Evolutionary conservation across 768 basidiomycete genomes (phyloP).

Genomic region (Neoboletus brunneissimus): DNA sequence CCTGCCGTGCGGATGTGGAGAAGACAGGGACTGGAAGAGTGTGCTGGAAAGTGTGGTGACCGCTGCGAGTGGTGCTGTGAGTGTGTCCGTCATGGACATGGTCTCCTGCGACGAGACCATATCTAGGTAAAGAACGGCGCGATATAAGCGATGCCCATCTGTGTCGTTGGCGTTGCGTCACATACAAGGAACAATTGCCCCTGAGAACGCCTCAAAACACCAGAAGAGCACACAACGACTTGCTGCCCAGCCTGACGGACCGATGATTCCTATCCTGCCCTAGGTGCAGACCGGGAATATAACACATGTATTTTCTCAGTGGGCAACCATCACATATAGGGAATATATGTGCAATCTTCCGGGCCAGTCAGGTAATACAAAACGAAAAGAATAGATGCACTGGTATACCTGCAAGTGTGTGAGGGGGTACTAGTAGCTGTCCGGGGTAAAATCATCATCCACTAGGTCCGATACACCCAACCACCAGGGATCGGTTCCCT

Average conservation of each 20-base stretch:
- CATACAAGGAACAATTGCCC: too few species aligned
- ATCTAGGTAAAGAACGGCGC: neutral
- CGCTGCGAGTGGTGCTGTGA: slow-evolving; percentile 60
- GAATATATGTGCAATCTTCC: neutral
- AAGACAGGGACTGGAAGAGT: slow-evolving; percentile 72
- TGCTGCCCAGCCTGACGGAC: too few species aligned
- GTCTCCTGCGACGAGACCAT: slow-evolving; percentile 11
- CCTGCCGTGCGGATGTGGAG: slow-evolving; percentile 42
- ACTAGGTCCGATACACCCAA: neutral
- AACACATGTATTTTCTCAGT: neutral
- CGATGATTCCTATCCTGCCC: too few species aligned
- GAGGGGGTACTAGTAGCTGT: slow-evolving; percentile 7
- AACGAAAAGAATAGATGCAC: slow-evolving; percentile 18
- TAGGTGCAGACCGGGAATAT: too few species aligned
- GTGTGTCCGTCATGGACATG: slow-evolving; percentile 53
- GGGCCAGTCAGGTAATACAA: slow-evolving; percentile 13
- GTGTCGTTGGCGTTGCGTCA: neutral
- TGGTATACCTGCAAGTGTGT: slow-evolving; percentile 19
- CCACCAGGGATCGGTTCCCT: neutral
- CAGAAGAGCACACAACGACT: too few species aligned
- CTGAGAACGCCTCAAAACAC: too few species aligned
- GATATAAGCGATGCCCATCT: neutral
- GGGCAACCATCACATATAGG: neutral
- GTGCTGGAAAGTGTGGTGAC: slow-evolving; percentile 63
- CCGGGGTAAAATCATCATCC: slow-evolving; percentile 7